Evolutionary conservation across 192 early-diverging fungal genomes (phyloP).

Genomic region (Gorgonomyces haynaldii): DNA sequence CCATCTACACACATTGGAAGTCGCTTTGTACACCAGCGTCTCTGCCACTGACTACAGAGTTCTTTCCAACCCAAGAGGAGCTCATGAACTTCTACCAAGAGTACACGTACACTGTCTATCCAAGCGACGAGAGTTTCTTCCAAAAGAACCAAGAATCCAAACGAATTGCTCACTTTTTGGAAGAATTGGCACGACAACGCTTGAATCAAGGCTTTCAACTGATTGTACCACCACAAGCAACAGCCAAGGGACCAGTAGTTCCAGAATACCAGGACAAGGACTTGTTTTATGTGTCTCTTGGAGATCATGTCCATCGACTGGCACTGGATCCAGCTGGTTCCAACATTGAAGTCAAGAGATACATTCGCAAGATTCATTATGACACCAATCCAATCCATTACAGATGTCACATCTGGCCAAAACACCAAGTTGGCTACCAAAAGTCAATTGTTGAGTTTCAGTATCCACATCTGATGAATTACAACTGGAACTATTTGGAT

Average conservation of each 20-base stretch:
- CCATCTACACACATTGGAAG: conserved; percentile 72
- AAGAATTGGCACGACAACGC: conserved; percentile 81
- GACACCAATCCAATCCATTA: conserved; percentile 50
- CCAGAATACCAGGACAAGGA: conserved; percentile 18
- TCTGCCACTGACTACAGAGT: conserved; percentile 85
- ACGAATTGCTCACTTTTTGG: conserved; percentile 42
- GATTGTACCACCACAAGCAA: conserved; percentile 34
- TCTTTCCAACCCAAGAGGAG: conserved; percentile 59
- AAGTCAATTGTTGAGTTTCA: conserved; percentile 47
- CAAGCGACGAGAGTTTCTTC: conserved; percentile 17
- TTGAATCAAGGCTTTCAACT: conserved; percentile 88
- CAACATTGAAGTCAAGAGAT: conserved; percentile 80
- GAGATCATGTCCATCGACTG: conserved; percentile 79
- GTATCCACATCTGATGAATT: conserved; percentile 63
- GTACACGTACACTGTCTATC: conserved; percentile 61
- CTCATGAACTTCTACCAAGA: conserved; percentile 56
- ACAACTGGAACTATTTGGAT: conserved; percentile 93
- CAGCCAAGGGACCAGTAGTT: conserved; percentile 6
- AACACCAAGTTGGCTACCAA: conserved; percentile 50
- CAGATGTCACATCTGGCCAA: conserved; percentile 77
- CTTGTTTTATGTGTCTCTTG: conserved; percentile 75
- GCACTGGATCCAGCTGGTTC: conserved; percentile 52
- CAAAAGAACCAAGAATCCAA: conserved; percentile 12
- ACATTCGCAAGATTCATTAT: conserved; percentile 58
- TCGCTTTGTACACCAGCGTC: conserved; percentile 87